phyloP scores from a whole-genome alignment of 202 grass and related monocot species.

The Digitaria exilis region DNA sequence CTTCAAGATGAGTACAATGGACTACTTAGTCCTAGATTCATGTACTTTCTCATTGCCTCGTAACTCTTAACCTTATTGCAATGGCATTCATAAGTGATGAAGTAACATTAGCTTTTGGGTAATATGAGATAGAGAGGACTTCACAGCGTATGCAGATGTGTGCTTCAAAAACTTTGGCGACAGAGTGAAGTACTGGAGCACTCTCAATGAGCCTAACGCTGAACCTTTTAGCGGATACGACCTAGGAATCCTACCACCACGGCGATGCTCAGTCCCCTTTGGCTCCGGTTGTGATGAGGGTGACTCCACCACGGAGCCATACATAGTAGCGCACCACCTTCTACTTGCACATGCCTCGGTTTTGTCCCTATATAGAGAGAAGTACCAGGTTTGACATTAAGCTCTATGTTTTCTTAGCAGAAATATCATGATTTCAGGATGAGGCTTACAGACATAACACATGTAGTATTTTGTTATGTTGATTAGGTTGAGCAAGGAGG shows the following conservation, averaged over 20 bases:
- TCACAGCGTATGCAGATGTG: constrained; percentile 75
- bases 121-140: constrained; percentile 67
- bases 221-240: constrained; percentile 73
- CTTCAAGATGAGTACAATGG: no score
- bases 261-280: constrained; percentile 75
- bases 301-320: constrained; percentile 86
- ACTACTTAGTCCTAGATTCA: no score
- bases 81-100: neutral
- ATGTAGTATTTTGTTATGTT: neutral
- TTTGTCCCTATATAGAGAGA: constrained; percentile 74
- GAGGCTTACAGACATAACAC: neutral
- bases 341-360: constrained; percentile 83
- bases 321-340: constrained; percentile 73
- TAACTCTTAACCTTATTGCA: neutral
- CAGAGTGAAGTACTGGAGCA: constrained; percentile 85
- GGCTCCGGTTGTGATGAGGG: constrained; percentile 57
- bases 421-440: neutral
- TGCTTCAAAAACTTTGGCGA: constrained; percentile 93
- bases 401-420: neutral
- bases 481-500: constrained; percentile 77
- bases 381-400: constrained; percentile 63
- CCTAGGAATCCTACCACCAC: constrained; percentile 55
- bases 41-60: no score
- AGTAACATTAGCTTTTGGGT: constrained; percentile 10
- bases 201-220: constrained; percentile 80